Conservation (phyloP, 257 asterid genomes). For the Ligustrum vulgare region DNA sequence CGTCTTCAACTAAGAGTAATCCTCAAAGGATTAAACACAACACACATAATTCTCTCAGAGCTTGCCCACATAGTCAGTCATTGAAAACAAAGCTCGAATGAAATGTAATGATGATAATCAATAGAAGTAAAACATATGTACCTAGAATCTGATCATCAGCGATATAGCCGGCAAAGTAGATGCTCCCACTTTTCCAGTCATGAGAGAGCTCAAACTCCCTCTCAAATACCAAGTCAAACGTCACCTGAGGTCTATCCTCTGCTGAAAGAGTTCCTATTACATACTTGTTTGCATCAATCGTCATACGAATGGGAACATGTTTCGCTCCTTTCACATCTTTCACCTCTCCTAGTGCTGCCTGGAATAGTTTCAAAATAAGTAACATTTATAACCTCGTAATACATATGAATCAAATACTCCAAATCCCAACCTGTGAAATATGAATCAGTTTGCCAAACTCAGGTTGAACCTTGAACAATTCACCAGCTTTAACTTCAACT, state of each 20-base stretch:
- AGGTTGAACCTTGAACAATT: conserved; percentile 45
- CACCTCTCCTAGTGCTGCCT: conserved; percentile 73
- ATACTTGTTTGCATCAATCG: conserved; percentile 32
- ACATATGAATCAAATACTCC: no score
- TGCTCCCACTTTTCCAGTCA: conserved; percentile 65
- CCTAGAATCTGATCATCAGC: conserved; percentile 31
- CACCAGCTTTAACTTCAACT: conserved; percentile 66
- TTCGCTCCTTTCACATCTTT: conserved; percentile 47
- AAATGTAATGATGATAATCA: not conserved
- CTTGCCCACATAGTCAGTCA: no score
- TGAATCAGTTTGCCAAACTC: conserved; percentile 46
- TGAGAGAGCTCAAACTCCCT: conserved; percentile 79
- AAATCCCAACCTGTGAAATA: conserved; percentile 59
- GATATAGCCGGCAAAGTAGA: conserved; percentile 51
- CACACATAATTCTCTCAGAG: no score
- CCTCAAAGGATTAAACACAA: not conserved
- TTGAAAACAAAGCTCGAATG: not conserved
- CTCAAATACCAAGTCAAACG: conserved; percentile 65
- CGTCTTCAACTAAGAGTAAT: not conserved
- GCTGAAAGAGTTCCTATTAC: conserved; percentile 60
- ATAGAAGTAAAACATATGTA: not conserved
- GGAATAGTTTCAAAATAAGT: not conserved
- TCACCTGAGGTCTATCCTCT: conserved; percentile 50
- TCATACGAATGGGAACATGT: conserved; percentile 44
- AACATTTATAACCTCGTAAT: not conserved